Percentiles rank a stretch among this genome's conserved stretches.
phyloP scores from a whole-genome alignment of 2,329 filamentous ascomycete genomes.

The Paraphaeosphaeria minitans region DNA sequence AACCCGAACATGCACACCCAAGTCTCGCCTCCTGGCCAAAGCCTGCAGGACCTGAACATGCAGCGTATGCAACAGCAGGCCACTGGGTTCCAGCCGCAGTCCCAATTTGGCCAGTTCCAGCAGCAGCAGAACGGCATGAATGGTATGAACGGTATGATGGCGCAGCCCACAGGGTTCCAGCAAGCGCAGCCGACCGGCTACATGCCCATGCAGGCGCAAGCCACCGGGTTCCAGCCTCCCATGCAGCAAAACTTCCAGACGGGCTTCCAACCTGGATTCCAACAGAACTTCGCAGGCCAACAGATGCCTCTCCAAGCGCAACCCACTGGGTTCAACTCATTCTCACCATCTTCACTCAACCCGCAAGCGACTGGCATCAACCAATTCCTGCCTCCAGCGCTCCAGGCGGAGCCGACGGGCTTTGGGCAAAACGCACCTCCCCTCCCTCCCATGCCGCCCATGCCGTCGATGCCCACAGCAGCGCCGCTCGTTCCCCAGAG shows the following conservation, averaged over 20 bases:
- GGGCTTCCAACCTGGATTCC: conserved; percentile 52
- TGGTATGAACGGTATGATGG: conserved; percentile 43
- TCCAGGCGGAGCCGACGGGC: conserved; percentile 61
- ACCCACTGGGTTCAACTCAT: conserved; percentile 47
- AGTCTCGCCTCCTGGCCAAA: conserved; percentile 75
- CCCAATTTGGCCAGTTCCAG: conserved; percentile 36
- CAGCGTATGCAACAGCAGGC: conserved; percentile 45
- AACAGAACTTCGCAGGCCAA: conserved; percentile 59
- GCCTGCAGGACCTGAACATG: conserved; percentile 68
- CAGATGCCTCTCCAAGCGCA: conserved; percentile 49
- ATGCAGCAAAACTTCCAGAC: conserved; percentile 28
- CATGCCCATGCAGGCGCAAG: conserved; percentile 57
- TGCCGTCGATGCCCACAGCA: conserved; percentile 62
- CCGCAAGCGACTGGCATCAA: conserved; percentile 62
- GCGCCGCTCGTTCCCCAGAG: conserved; percentile 74
- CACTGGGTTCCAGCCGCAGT: conserved; percentile 48
- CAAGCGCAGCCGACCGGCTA: conserved; percentile 51
- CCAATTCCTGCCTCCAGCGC: conserved; percentile 51
- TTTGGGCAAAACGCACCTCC: conserved; percentile 53
- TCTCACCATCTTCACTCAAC: conserved; percentile 47
- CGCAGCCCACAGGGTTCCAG: conserved; percentile 51
- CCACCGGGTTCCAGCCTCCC: conserved; percentile 33
- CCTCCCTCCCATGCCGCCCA: conserved; percentile 62
- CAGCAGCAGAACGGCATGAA: conserved; percentile 43
- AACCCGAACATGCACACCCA: conserved; percentile 61